Percentiles rank a stretch among this genome's conserved stretches.
phyloP scores from a whole-genome alignment of 2,329 filamentous ascomycete species.

The Fusarium coffeatum region DNA sequence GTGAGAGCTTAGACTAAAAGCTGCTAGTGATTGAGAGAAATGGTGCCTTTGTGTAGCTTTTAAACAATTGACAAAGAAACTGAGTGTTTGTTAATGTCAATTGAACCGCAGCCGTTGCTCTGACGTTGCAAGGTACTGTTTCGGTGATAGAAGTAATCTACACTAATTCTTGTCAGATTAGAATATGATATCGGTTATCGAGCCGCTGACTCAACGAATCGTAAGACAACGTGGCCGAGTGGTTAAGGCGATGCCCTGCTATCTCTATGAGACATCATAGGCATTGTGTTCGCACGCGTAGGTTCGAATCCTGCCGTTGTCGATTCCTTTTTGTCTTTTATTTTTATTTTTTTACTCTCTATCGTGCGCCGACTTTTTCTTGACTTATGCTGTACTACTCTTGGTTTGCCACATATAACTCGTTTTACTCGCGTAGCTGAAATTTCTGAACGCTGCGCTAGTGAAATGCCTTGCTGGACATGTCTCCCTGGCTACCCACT shows the following conservation, averaged over 20 bases:
- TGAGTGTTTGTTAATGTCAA: not conserved
- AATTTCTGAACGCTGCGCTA: too few relatives aligned
- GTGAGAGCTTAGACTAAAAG: not conserved
- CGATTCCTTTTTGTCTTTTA: not conserved
- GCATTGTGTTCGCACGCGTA: conserved; percentile 34
- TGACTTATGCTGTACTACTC: too few relatives aligned
- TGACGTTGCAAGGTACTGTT: not conserved
- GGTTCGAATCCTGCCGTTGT: conserved; percentile 34
- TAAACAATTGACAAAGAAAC: rapidly evolving
- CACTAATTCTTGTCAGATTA: rapidly evolving
- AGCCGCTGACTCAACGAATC: not conserved
- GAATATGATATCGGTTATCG: rapidly evolving
- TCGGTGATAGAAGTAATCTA: too few relatives aligned
- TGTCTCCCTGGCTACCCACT: not conserved
- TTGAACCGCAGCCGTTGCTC: not conserved
- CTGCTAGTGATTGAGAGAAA: too few relatives aligned
- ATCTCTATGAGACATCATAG: conserved; percentile 26
- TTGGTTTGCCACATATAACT: too few relatives aligned
- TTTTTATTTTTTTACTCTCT: too few relatives aligned
- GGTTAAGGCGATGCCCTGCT: conserved; percentile 34
- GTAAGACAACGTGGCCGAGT: conserved; percentile 31
- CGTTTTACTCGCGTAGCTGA: too few relatives aligned
- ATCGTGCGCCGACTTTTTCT: too few relatives aligned
- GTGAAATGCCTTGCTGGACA: too few relatives aligned
- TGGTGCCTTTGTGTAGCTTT: rapidly evolving